phyloP scores from a whole-genome alignment of 352 stramenopile species.

The Blastocystis sp. region DNA sequence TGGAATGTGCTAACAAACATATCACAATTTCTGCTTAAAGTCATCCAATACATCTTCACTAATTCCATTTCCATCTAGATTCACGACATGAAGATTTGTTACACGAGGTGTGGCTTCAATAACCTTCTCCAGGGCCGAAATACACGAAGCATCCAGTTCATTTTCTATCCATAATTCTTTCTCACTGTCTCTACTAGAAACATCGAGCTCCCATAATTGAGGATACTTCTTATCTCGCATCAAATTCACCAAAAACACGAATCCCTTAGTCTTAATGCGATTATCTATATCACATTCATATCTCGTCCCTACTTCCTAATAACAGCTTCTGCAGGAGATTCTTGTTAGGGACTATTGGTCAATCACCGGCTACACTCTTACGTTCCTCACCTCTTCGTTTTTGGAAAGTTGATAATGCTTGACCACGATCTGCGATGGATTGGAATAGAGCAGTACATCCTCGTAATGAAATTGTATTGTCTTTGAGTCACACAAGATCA shows the following conservation, averaged over 20 bases:
- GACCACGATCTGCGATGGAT: background rate
- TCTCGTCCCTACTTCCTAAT: background rate
- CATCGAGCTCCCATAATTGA: conserved; percentile 43
- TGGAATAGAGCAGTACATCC: conserved; percentile 44
- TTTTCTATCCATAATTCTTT: background rate
- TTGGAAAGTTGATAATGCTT: background rate
- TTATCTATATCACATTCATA: conserved; percentile 8
- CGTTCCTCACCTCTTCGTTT: background rate
- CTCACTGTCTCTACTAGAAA: background rate
- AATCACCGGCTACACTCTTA: background rate
- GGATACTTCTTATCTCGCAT: conserved; percentile 36
- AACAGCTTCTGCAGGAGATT: conserved; percentile 27
- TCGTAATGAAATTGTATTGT: conserved; percentile 31
- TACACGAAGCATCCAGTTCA: conserved; percentile 22
- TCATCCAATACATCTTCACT: conserved; percentile 11
- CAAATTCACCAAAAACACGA: conserved; percentile 17
- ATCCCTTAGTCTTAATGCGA: conserved; percentile 54
- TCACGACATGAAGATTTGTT: background rate
- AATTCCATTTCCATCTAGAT: conserved; percentile 35
- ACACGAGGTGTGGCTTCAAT: background rate
- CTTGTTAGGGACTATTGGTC: background rate
- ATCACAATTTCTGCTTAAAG: conserved; percentile 38
- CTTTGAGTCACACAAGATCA: background rate
- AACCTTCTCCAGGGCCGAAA: background rate
- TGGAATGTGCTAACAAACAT: conserved; percentile 45